phyloP scores from a whole-genome alignment of 441 rosid genomes.

The Eruca vesicaria region DNA sequence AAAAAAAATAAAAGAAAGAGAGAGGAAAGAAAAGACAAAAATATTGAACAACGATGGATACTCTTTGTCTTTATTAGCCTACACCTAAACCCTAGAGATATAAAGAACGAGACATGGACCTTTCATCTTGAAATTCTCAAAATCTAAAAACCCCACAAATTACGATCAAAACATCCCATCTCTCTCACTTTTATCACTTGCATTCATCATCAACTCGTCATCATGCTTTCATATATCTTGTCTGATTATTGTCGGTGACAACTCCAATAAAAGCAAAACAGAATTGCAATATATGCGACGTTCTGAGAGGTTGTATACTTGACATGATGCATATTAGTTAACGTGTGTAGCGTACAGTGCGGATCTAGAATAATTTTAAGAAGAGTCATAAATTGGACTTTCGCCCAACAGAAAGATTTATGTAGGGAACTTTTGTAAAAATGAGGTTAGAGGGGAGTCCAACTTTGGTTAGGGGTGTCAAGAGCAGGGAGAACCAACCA shows the following conservation, averaged over 20 bases:
- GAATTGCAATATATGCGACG: not conserved
- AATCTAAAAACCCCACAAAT: not conserved
- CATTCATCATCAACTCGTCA: constrained; percentile 21
- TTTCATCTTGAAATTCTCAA: constrained; percentile 16
- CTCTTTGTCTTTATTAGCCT: constrained; percentile 25
- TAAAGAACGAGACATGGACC: constrained; percentile 21
- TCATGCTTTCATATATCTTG: constrained; percentile 4
- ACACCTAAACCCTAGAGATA: constrained; percentile 17
- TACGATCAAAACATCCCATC: not conserved
- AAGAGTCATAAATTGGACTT: too few relatives aligned
- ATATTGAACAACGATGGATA: not conserved
- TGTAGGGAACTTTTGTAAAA: too few relatives aligned
- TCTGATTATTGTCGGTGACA: not conserved
- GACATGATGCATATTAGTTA: constrained; percentile 1
- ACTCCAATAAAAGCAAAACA: not conserved
- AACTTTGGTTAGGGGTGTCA: too few relatives aligned
- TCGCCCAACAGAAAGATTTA: too few relatives aligned
- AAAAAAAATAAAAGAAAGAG: not conserved
- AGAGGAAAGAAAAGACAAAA: constrained; percentile 21
- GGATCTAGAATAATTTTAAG: too few relatives aligned
- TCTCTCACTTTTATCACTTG: not conserved
- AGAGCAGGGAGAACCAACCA: too few relatives aligned
- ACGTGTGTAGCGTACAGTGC: too few relatives aligned
- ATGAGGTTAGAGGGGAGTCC: too few relatives aligned
- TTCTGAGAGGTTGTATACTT: not conserved